Conservation (phyloP, 768 basidiomycete species). For the Amanita rubescens region DNA sequence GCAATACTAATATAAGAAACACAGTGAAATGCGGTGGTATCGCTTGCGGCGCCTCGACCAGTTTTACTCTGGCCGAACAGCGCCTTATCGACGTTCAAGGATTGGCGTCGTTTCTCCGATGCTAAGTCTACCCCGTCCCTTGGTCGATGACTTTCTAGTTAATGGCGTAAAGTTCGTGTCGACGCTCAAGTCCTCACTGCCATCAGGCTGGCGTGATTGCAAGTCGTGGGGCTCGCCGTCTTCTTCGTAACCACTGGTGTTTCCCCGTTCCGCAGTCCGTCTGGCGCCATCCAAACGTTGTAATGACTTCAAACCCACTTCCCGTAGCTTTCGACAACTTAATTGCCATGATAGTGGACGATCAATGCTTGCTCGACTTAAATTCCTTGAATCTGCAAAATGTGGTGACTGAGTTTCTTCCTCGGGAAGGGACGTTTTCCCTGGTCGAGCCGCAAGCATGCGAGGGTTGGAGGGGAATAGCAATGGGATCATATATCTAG, state of each 20-base stretch:
- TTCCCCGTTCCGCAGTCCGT: constrained; percentile 51
- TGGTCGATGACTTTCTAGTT: constrained; percentile 55
- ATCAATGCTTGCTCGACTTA: constrained; percentile 29
- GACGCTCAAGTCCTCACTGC: constrained; percentile 30
- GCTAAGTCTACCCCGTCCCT: constrained; percentile 49
- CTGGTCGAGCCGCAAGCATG: constrained; percentile 64
- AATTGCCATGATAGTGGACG: constrained; percentile 50
- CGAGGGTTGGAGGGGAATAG: constrained; percentile 76
- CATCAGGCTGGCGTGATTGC: constrained; percentile 20
- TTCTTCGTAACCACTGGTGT: constrained; percentile 27
- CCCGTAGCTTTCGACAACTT: constrained; percentile 51
- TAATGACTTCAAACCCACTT: constrained; percentile 51
- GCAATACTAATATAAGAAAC: neutral
- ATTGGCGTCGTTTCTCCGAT: constrained; percentile 36
- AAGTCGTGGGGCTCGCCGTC: constrained; percentile 29
- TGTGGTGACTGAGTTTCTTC: constrained; percentile 22
- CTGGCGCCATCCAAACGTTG: constrained; percentile 65
- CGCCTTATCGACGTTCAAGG: constrained; percentile 9
- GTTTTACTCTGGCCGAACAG: too few species aligned
- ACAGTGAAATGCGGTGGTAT: neutral
- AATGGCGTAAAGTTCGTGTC: constrained; percentile 49
- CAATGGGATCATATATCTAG: constrained; percentile 87
- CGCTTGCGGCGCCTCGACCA: too few species aligned
- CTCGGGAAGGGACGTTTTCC: constrained; percentile 29
- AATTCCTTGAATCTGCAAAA: constrained; percentile 26